These are phyloP conservation scores for Cucumis hystrix DNA, from an alignment of 306 rosid genomes.

Conservation along the genomic window DNA sequence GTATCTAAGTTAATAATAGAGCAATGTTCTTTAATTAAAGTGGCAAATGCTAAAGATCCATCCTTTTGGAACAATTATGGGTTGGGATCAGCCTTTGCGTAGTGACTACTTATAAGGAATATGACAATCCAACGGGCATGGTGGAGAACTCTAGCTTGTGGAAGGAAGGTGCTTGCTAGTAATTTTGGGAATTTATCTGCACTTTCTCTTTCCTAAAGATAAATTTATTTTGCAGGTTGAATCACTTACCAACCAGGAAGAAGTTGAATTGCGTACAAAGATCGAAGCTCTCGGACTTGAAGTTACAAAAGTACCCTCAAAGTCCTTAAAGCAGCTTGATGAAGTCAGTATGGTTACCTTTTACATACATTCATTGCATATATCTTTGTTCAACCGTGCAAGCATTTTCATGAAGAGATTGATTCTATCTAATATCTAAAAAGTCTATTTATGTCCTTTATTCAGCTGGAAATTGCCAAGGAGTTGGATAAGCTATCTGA, in stretches of 20 bases:
- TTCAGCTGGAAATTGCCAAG: conserved; percentile 68
- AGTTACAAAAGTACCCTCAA: conserved; percentile 77
- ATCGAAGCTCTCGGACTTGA: conserved; percentile 90
- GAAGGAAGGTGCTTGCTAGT: not conserved
- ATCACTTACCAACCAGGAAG: conserved; percentile 74
- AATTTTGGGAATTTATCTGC: not conserved
- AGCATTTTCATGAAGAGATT: not conserved
- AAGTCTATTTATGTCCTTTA: not conserved
- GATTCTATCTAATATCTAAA: not conserved
- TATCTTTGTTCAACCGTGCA: not conserved
- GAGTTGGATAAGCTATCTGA: conserved; percentile 80
- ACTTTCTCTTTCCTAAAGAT: conserved; percentile 9
- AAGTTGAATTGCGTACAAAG: conserved; percentile 80
- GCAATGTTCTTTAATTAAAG: not conserved
- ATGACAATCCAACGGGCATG: not conserved
- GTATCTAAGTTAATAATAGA: not conserved
- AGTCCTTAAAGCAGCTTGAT: conserved; percentile 43
- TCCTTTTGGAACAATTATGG: not conserved
- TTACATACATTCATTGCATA: not conserved
- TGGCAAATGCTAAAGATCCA: not conserved
- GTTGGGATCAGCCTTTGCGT: not conserved
- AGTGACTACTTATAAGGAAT: not conserved
- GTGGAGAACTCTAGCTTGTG: not conserved
- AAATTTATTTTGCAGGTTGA: conserved; percentile 45
- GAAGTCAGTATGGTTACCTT: conserved; percentile 35